Base-by-base conservation (phyloP, 2,329 filamentous ascomycete species). In the Aspergillus sp. region DNA sequence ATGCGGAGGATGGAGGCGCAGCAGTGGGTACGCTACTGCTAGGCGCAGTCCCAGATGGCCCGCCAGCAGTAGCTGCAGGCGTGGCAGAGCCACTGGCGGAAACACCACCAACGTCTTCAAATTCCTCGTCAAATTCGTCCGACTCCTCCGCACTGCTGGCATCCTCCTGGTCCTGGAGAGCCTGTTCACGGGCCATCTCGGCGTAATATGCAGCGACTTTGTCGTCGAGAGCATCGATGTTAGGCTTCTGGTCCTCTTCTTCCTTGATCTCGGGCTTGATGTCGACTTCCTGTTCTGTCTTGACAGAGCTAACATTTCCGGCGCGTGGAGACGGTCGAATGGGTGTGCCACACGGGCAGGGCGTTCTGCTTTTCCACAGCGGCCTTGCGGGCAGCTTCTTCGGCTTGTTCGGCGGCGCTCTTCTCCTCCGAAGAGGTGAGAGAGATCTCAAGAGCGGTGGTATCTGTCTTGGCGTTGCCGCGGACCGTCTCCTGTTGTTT, bases 341-440 rank as follows among this genome's bases (percentile, higher is more conserved):
- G 69, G 5, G 73, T 76, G 52, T 76, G 72, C 75, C 75, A 78
- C 10, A 73, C 70, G 0, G 75, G 75, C 7, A 77, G 62, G 4
- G 70, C 69, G 43, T 77, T 78, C 54, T 76, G 73, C 48, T 74
- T 73, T 49, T 74, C 73, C 39, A 75, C 57, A 2, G 67, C 69
- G 3, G 71, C 69, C 52, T 73, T 75, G 48, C 70, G 69, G 35
- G 70, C 66, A 28, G 68, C 67, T 52, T 74, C 72, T 38, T 70
- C 72, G 2, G 68, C 70, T 43, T 73, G 66, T 45, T 76, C 74
- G 3, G 67, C 72, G 5, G 74, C 73, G 34, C 63, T 72, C 56
- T 74, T 74, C 52, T 75, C 72, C 12, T 67, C 71, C 29, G 59
- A 66, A 4, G 71, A 74, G 1, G 72, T 75, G 33, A 78, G 67